These are phyloP conservation scores for Dimocarpus longan DNA, from an alignment of 345 rosid genomes.

Conservation along the genomic window DNA sequence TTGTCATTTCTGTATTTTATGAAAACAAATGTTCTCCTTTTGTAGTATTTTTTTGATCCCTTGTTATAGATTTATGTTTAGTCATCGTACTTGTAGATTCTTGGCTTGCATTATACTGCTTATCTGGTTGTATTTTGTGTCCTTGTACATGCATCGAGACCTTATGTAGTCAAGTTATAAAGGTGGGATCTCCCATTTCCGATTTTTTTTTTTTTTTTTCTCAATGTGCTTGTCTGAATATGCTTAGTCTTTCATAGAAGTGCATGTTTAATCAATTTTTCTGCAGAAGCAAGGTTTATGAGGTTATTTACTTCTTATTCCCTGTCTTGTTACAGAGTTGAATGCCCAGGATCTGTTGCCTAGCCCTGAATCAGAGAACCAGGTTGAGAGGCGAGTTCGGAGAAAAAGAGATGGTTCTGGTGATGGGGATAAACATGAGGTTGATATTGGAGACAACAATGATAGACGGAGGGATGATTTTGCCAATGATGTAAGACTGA, in stretches of 20 bases:
- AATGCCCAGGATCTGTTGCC: conserved; percentile 47
- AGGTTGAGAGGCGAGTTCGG: conserved; percentile 59
- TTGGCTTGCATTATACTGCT: neutral
- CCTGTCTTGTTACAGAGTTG: conserved; percentile 48
- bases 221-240: neutral
- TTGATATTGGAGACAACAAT: conserved; percentile 57
- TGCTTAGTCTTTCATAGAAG: neutral
- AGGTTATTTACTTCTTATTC: conserved; percentile 18
- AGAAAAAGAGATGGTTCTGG: conserved; percentile 67
- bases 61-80: conserved; percentile 5
- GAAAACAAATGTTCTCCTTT: neutral
- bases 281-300: neutral
- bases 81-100: neutral
- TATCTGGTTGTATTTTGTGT: neutral
- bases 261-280: neutral
- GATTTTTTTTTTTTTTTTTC: too few species aligned
- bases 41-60: neutral
- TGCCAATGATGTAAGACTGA: conserved; percentile 57
- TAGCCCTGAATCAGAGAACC: conserved; percentile 57
- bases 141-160: neutral
- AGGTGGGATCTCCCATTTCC: neutral
- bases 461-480: conserved; percentile 57
- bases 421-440: conserved; percentile 58
- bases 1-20: neutral
- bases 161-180: neutral